phyloP scores from a whole-genome alignment of 306 rosid genomes.

The Fagus crenata region DNA sequence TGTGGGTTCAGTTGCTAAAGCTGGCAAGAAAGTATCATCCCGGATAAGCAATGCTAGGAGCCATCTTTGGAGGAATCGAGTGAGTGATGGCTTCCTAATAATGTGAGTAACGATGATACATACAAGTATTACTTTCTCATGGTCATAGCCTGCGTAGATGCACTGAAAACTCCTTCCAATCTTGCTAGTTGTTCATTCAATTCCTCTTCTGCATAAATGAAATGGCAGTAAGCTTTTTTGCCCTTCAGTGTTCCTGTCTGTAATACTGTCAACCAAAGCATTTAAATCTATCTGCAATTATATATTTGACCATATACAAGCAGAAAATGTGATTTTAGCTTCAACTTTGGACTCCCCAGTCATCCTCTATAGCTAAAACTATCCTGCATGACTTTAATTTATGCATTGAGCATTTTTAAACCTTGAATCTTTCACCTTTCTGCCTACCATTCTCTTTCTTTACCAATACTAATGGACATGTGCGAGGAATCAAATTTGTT shows the following conservation, averaged over 20 bases:
- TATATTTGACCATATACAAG: neutral
- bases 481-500: too few species aligned
- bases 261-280: neutral
- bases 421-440: neutral
- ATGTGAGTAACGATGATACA: conserved; percentile 54
- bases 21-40: conserved; percentile 43
- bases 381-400: neutral
- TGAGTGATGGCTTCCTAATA: conserved; percentile 64
- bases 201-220: conserved; percentile 10
- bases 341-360: neutral
- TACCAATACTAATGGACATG: too few species aligned
- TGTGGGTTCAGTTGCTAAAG: conserved; percentile 45
- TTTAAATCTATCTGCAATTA: neutral
- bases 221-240: neutral
- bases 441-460: neutral
- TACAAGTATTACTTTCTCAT: conserved; percentile 21
- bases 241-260: neutral
- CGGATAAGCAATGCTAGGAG: conserved; percentile 48
- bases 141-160: conserved; percentile 7
- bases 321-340: conserved; percentile 1
- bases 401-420: neutral
- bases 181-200: neutral
- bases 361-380: neutral
- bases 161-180: neutral
- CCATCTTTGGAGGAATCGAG: conserved; percentile 51